These are phyloP conservation scores for Zygosaccharomyces pseudorouxii DNA, from an alignment of 805 yeast genomes.

Conservation along the genomic window DNA sequence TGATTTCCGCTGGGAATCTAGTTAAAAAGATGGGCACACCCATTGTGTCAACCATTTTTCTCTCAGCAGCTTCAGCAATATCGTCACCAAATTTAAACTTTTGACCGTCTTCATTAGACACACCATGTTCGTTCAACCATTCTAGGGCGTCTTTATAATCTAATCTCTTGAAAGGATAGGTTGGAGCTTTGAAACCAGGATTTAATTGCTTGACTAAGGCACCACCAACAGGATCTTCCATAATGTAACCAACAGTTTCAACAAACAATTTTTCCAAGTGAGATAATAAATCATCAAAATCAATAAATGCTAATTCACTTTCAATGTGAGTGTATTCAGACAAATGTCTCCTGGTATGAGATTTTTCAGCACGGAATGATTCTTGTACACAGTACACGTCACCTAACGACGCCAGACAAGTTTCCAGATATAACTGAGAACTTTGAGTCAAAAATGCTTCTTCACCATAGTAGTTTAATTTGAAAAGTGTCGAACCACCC, in stretches of 20 bases:
- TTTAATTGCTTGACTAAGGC: conserved; percentile 85
- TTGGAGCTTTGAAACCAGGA: conserved; percentile 84
- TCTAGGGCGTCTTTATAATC: conserved; percentile 85
- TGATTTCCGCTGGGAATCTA: conserved; percentile 94
- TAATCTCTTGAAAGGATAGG: conserved; percentile 85
- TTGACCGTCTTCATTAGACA: conserved; percentile 92
- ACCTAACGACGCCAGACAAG: conserved; percentile 93
- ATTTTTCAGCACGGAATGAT: conserved; percentile 97
- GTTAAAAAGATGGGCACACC: conserved; percentile 89
- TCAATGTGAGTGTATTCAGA: conserved; percentile 97
- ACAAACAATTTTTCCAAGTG: conserved; percentile 82
- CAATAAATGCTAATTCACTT: conserved; percentile 83
- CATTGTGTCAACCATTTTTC: conserved; percentile 94
- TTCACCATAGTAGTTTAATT: conserved; percentile 91
- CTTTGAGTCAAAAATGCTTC: conserved; percentile 96
- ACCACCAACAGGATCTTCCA: conserved; percentile 90
- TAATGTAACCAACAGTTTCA: conserved; percentile 62
- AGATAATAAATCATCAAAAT: conserved; percentile 76
- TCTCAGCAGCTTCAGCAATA: conserved; percentile 99
- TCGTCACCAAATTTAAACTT: conserved; percentile 95
- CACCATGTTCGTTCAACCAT: conserved; percentile 94
- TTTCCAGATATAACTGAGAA: conserved; percentile 93
- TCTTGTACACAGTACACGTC: conserved; percentile 97
- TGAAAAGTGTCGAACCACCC: conserved; percentile 96
- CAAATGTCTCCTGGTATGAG: conserved; percentile 97